phyloP scores from a whole-genome alignment of 108 stramenopile genomes.

The Skeletonema menzelii region DNA sequence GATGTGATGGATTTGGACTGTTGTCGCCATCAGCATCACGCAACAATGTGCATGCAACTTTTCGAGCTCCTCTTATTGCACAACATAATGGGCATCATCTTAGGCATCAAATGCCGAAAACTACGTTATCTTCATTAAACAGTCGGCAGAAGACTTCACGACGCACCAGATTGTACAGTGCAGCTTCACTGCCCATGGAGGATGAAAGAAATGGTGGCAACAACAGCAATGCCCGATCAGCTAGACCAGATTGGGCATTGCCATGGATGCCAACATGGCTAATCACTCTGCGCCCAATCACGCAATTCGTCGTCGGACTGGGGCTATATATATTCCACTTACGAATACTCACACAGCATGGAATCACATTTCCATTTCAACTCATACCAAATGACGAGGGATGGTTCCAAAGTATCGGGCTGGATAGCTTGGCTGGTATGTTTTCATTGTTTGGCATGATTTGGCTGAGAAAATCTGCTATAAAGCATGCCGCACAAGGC shows the following conservation, averaged over 20 bases:
- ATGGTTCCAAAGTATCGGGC: constrained; percentile 79
- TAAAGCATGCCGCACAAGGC: neutral
- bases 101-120: neutral
- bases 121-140: neutral
- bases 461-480: constrained; percentile 22
- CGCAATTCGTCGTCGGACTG: constrained; percentile 51
- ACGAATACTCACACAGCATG: constrained; percentile 68
- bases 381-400: constrained; percentile 86
- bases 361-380: constrained; percentile 83
- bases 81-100: neutral
- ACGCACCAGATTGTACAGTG: neutral
- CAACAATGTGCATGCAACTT: neutral
- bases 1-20: constrained; percentile 19
- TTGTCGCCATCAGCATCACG: neutral
- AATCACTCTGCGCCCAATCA: constrained; percentile 49
- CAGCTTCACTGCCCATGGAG: neutral
- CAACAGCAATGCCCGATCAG: neutral
- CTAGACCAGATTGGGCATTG: constrained; percentile 54
- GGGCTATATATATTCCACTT: constrained; percentile 67
- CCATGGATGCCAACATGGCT: constrained; percentile 73
- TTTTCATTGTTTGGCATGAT: constrained; percentile 38
- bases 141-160: neutral
- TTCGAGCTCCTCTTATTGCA: neutral
- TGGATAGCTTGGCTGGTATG: constrained; percentile 83
- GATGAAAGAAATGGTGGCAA: neutral